These are phyloP conservation scores for Escovopsis weberi DNA, from an alignment of 2,329 filamentous ascomycete species.

Conservation along the genomic window DNA sequence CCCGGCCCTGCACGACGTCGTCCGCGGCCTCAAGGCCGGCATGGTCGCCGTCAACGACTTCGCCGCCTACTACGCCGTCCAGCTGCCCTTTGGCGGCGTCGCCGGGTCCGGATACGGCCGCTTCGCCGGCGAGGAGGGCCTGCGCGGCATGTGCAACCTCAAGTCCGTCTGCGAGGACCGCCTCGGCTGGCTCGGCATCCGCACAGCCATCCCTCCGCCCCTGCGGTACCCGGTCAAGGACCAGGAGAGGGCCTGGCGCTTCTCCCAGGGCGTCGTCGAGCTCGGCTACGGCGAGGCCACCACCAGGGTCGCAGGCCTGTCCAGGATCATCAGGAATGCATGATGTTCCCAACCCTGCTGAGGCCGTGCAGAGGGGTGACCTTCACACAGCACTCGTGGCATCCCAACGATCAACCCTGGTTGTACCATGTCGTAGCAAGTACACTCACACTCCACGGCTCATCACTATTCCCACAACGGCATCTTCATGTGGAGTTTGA, in stretches of 20 bases:
- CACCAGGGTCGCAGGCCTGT: slow-evolving; percentile 26
- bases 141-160: slow-evolving; percentile 70
- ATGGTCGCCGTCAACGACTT: slow-evolving; percentile 98
- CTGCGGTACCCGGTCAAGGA: slow-evolving; percentile 68
- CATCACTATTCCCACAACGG: too few species aligned
- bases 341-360: slow-evolving; percentile 8
- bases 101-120: slow-evolving; percentile 81
- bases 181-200: slow-evolving; percentile 41
- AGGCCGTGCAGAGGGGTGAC: too few species aligned
- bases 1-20: slow-evolving; percentile 46
- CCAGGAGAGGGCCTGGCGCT: slow-evolving; percentile 49
- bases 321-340: slow-evolving; percentile 29
- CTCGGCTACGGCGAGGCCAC: slow-evolving; percentile 37
- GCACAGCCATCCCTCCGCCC: slow-evolving; percentile 66
- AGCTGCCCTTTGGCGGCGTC: slow-evolving; percentile 88
- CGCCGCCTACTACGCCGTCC: slow-evolving; percentile 80
- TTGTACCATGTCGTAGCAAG: too few species aligned
- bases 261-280: slow-evolving; percentile 45
- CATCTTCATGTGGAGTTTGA: too few species aligned
- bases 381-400: too few species aligned
- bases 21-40: slow-evolving; percentile 58
- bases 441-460: too few species aligned
- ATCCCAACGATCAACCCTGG: too few species aligned
- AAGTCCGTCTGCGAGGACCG: slow-evolving; percentile 79
- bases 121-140: slow-evolving; percentile 81